Evolutionary conservation across 1,139 yeast species (phyloP), one percentile per base, ranked within the genome.

Genomic region (Trichomonascaceae sp.): DNA sequence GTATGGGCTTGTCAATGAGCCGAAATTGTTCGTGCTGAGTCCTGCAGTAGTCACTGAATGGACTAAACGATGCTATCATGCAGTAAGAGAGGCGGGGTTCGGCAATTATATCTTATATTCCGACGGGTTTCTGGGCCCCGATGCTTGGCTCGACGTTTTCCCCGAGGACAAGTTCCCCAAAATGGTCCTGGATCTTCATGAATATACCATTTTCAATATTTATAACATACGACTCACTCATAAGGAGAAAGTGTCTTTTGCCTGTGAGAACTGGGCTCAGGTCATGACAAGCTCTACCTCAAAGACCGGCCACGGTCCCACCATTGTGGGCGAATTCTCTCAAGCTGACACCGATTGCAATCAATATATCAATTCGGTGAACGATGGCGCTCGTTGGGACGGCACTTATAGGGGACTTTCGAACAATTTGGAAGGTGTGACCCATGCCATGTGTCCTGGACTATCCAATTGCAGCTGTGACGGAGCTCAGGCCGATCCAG

Each of bases 331-430:
- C 59, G 96, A 90, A 74, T 90, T 89, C 85, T 78, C 90, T 45
- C 96, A 90, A 47, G 96, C 96, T 1, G 80, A 89, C 63, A 89
- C 95, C n/a, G 97, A 90, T 72, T 90, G 97, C 74, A 83, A 95
- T 17, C 74, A 74, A 57, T 88, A 95, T 90, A 71, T 90, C 55
- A 90, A 90, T 66, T 95, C 96, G 66, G 95, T 87, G 38, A 88
- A 88, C n/a, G 77, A 83, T 55, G 96, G 96, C 51, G 83, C 95
- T 18, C 79, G 96, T 64, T 88, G 82, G 76, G 88, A 86, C 49
- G 95, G 90, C 24, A 59, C 59, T 13, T 67, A 57, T 52, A 56
- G 61, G 48, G 45, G 52, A 22, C 66, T 66, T 10, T 64, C 62
- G 8, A 58, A 49, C 50, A 58, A 56, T 19, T 52, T 54, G 13